A percentile compares a stretch with the other conserved stretches of the same genome.
Evolutionary conservation across 2,329 filamentous ascomycete genomes (phyloP).

Genomic region (Cordyceps javanica): DNA sequence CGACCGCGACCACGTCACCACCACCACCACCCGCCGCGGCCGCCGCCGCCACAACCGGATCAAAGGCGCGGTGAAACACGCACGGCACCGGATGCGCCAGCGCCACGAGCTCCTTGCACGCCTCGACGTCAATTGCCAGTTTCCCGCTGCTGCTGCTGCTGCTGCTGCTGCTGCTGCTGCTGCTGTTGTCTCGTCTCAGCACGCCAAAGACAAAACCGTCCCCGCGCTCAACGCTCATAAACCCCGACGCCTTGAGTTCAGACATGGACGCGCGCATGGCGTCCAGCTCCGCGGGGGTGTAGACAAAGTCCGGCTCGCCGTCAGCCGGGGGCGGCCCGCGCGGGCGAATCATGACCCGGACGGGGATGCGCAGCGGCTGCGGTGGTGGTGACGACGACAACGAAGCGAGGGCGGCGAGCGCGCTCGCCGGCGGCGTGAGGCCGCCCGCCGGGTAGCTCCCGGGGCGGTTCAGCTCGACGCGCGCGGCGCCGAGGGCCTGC

Average conservation of each 20-base stretch:
- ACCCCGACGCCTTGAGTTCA: slow-evolving; percentile 30
- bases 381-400: no score
- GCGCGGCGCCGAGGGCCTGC: slow-evolving; percentile 36
- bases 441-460: slow-evolving; percentile 46
- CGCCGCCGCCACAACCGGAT: slow-evolving; percentile 42
- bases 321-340: slow-evolving; percentile 20
- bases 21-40: no score
- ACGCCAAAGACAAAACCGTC: slow-evolving; percentile 55
- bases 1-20: slow-evolving; percentile 15
- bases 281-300: slow-evolving; percentile 37
- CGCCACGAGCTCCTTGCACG: slow-evolving; percentile 34
- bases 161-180: no score
- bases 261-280: slow-evolving; percentile 37
- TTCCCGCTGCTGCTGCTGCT: no score
- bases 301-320: slow-evolving; percentile 39
- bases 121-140: slow-evolving; percentile 32
- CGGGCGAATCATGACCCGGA: slow-evolving; percentile 52
- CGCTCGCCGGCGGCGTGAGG: slow-evolving; percentile 41
- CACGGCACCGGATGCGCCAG: slow-evolving; percentile 37
- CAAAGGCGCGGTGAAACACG: slow-evolving; percentile 53
- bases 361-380: slow-evolving; percentile 28
- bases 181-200: no score
- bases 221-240: slow-evolving; percentile 34
- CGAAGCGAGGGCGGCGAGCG: slow-evolving; percentile 27
- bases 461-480: slow-evolving; percentile 48